phyloP scores from a whole-genome alignment of 2,329 filamentous ascomycete genomes.

The Penicillium sp. region DNA sequence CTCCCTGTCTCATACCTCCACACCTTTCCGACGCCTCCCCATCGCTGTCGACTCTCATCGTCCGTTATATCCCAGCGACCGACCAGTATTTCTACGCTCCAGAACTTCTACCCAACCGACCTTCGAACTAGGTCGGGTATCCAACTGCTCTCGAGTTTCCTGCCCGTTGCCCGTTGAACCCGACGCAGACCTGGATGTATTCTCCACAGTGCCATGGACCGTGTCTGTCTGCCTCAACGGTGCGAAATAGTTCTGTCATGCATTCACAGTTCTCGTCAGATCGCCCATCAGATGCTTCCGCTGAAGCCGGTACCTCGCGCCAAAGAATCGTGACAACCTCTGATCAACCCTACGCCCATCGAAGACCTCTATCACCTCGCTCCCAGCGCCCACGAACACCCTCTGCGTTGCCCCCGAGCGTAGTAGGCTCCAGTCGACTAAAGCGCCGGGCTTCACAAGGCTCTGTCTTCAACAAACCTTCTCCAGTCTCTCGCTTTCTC shows the following conservation, averaged over 20 bases:
- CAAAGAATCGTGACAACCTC: constrained; percentile 22
- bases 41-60: neutral
- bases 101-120: neutral
- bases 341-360: constrained; percentile 20
- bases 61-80: constrained; percentile 3
- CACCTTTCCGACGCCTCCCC: constrained; percentile 18
- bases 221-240: constrained; percentile 30
- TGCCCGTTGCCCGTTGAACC: constrained; percentile 13
- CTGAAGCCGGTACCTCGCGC: constrained; percentile 23
- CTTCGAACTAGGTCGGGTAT: neutral
- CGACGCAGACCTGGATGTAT: constrained; percentile 37
- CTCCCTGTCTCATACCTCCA: constrained; percentile 19
- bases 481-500: constrained; percentile 41
- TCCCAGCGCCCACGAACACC: constrained; percentile 24
- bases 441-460: constrained; percentile 45
- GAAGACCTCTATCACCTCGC: constrained; percentile 28
- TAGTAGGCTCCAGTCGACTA: constrained; percentile 31
- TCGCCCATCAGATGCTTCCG: constrained; percentile 23
- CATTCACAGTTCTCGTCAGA: constrained; percentile 30
- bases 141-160: constrained; percentile 13
- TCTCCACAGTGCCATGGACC: constrained; percentile 38
- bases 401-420: constrained; percentile 17
- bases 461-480: constrained; percentile 40
- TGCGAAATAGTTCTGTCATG: constrained; percentile 36
- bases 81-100: neutral